Percentiles rank a stretch among this genome's conserved stretches.
Evolutionary conservation across 2,329 filamentous ascomycete species (phyloP).

Genomic region (Scedosporium apiospermum): DNA sequence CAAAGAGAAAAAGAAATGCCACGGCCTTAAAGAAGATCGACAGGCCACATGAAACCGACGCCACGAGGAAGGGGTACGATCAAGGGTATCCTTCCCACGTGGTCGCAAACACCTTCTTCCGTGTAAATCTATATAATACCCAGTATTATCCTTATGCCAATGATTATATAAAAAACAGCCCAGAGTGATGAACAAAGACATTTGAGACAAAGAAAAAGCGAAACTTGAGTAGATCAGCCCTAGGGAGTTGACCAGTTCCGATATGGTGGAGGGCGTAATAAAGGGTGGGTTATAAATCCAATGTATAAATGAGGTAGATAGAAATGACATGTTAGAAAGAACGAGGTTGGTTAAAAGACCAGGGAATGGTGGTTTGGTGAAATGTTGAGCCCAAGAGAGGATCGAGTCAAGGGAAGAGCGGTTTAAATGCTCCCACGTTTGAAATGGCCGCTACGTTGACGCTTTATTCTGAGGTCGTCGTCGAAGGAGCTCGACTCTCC

Average conservation of each 20-base stretch:
- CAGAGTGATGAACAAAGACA: neutral
- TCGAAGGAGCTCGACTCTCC: conserved; percentile 34
- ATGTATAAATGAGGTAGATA: neutral
- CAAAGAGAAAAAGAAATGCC: neutral
- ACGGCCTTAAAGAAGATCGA: neutral
- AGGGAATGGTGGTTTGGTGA: neutral
- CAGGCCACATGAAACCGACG: neutral
- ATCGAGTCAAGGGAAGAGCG: neutral
- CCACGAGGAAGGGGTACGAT: neutral
- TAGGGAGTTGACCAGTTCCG: neutral
- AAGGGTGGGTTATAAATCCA: neutral
- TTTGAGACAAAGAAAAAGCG: neutral
- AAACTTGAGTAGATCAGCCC: neutral
- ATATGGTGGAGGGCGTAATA: neutral
- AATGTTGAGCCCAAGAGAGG: neutral
- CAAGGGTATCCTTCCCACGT: neutral
- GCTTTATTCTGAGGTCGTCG: conserved; percentile 28
- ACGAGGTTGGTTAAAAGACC: neutral
- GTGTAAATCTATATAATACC: conserved; percentile 1
- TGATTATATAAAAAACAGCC: neutral
- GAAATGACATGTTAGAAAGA: neutral
- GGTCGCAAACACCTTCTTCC: neutral
- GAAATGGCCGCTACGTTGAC: conserved; percentile 17
- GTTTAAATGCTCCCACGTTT: conserved; percentile 37
- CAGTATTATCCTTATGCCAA: neutral